Evolutionary conservation across 176 grass and related monocot genomes (phyloP), one percentile per base, ranked within the genome.

Genomic region (Raddia distichophylla): DNA sequence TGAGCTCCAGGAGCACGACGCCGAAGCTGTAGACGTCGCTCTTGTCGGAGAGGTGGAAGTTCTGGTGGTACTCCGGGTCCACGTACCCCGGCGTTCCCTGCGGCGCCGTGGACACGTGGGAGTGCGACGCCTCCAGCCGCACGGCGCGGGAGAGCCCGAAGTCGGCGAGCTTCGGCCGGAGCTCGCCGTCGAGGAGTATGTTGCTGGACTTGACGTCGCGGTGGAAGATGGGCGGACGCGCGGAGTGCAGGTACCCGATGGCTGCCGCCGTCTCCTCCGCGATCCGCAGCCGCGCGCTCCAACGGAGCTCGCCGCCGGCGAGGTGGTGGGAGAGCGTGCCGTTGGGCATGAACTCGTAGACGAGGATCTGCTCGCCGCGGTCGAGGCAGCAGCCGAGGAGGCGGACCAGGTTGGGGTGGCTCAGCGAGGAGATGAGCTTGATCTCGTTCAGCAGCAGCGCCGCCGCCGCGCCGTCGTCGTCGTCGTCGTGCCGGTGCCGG

Each of bases 11-110:
- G 7, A 99, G 96, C n/a, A 99, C 96, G 12, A 99, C 96, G 37
- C 96, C 96, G 71, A 99, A 99, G 82, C 96, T 99, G 85, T 99
- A 99, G 2, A 99, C 96, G 84, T 99, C 96, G 70, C 96, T 95
- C 84, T 95, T 95, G 73, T 95, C 93, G 37, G 91, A 91, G 54
- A 99, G 87, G 75, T 99, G 96, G 81, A 99, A 99, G 68, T 84
- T 86, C 82, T 95, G 93, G 83, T 93, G 96, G 80, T 95, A 99
- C 70, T 95, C 86, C 47, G 96, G 96, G 81, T 99, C 96, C 15
- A 99, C 75, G 75, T 99, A 99, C n/a, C 96, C 96, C 0, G 88
- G 90, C 10, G 96, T 99, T 67, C 96, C 96, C 89, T 99, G 96
- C 60, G 96, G 96, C 73, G 93, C 96, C 0, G 93, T 99, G 22